These are phyloP conservation scores for Phalaenopsis aphrodite DNA, from an alignment of 106 monocot species.

Conservation along the genomic window DNA sequence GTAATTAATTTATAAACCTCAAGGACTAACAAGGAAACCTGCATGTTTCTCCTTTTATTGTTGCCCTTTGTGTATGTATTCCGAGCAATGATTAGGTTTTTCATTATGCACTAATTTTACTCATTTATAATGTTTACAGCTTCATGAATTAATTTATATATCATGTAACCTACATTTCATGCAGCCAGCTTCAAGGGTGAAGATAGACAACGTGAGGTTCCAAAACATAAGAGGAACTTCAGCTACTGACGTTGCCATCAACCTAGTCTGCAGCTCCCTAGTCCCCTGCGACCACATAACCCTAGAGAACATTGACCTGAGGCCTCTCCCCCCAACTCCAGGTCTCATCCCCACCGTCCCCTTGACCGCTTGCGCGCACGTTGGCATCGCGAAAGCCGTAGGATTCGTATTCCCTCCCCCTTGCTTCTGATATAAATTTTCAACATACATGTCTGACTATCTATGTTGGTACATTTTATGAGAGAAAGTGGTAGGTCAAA, in stretches of 20 bases:
- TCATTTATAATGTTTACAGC: not conserved
- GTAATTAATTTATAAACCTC: too few species aligned
- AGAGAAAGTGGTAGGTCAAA: too few species aligned
- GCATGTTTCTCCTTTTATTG: too few species aligned
- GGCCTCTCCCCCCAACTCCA: not conserved
- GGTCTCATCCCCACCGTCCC: not conserved
- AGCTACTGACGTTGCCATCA: not conserved
- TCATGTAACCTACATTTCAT: not conserved
- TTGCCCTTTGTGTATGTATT: too few species aligned
- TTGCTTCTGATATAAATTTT: not conserved
- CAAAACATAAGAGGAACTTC: conserved; percentile 6
- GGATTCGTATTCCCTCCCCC: conserved; percentile 3
- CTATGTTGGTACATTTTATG: too few species aligned
- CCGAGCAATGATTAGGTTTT: too few species aligned
- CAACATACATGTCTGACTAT: too few species aligned
- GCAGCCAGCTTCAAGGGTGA: conserved; percentile 7
- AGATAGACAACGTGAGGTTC: conserved; percentile 9
- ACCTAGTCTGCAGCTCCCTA: not conserved
- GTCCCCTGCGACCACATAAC: conserved; percentile 2
- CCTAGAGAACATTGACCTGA: not conserved
- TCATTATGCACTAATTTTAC: too few species aligned
- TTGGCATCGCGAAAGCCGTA: not conserved
- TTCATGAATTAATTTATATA: not conserved
- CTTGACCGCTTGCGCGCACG: not conserved
- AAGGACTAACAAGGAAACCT: too few species aligned